Evolutionary conservation across 768 basidiomycete species (phyloP).

Genomic region (Suillus subluteus): DNA sequence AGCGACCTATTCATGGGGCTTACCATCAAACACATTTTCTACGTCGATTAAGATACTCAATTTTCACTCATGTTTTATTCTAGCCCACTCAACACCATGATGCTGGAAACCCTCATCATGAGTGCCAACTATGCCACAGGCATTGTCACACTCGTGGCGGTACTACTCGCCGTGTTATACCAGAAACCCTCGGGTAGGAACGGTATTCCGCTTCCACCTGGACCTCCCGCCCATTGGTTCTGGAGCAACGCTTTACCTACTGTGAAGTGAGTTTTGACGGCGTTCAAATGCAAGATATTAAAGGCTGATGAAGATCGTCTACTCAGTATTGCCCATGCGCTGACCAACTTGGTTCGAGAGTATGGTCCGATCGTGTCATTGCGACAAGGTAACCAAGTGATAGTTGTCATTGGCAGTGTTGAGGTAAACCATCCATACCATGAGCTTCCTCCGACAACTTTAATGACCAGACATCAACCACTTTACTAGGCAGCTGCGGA

Average conservation of each 20-base stretch:
- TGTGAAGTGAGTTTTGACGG: neutral
- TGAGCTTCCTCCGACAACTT: conserved; percentile 19
- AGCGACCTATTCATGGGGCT: too few species aligned
- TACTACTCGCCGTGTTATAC: neutral
- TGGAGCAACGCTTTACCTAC: neutral
- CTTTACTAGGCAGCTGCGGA: neutral
- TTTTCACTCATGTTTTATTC: conserved; percentile 36
- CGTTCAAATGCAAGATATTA: neutral
- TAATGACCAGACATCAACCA: neutral
- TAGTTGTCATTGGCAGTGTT: conserved; percentile 22
- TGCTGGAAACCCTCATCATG: conserved; percentile 6
- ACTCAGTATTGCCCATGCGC: conserved; percentile 20
- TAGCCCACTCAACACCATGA: conserved; percentile 34
- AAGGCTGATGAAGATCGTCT: neutral
- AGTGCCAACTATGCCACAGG: conserved; percentile 47
- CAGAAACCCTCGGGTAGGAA: neutral
- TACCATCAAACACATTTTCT: too few species aligned
- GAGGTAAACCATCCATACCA: conserved; percentile 18
- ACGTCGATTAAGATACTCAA: too few species aligned
- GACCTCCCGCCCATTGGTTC: neutral
- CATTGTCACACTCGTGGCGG: conserved; percentile 42
- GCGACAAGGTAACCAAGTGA: conserved; percentile 42
- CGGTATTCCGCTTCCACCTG: neutral
- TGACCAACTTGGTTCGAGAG: conserved; percentile 54
- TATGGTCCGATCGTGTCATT: conserved; percentile 61